Evolutionary conservation across 129 eudicot species (phyloP).

Genomic region (Lactuca sativa): DNA sequence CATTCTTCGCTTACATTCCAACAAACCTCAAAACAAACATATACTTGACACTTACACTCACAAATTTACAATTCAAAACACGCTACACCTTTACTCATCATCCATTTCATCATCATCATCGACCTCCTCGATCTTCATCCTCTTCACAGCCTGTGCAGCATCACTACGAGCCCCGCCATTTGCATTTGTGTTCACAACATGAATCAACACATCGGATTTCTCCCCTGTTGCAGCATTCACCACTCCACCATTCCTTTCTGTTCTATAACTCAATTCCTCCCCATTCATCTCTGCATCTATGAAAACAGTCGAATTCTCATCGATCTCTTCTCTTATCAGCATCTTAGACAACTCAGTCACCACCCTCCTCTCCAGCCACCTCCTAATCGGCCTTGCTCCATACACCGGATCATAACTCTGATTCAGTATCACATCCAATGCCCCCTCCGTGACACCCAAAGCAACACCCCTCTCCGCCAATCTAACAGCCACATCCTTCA

Average conservation of each 20-base stretch:
- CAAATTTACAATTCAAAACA: not conserved
- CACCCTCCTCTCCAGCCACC: slow-evolving; percentile 89
- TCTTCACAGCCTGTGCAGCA: slow-evolving; percentile 88
- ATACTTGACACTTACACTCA: not conserved
- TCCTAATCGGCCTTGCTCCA: slow-evolving; percentile 96
- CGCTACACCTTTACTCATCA: slow-evolving; percentile 16
- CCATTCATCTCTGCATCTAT: slow-evolving; percentile 60
- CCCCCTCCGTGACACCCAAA: slow-evolving; percentile 80
- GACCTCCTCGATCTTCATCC: slow-evolving; percentile 79
- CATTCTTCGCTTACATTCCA: not conserved
- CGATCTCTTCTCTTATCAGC: slow-evolving; percentile 76
- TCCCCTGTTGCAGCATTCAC: slow-evolving; percentile 80
- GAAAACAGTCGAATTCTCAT: slow-evolving; percentile 83
- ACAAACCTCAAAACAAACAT: not conserved
- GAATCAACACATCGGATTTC: slow-evolving; percentile 73
- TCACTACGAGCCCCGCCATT: slow-evolving; percentile 25
- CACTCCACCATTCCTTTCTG: slow-evolving; percentile 85
- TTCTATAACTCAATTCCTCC: slow-evolving; percentile 52
- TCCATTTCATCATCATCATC: slow-evolving; percentile 76
- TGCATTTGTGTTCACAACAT: slow-evolving; percentile 43
- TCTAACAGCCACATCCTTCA: slow-evolving; percentile 86
- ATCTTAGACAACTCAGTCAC: slow-evolving; percentile 84
- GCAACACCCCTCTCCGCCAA: slow-evolving; percentile 94
- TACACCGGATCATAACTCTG: slow-evolving; percentile 98
- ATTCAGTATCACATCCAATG: slow-evolving; percentile 66